These are phyloP conservation scores for Dactylellina haptotyla DNA, from an alignment of 2,329 filamentous ascomycete species.

Conservation along the genomic window DNA sequence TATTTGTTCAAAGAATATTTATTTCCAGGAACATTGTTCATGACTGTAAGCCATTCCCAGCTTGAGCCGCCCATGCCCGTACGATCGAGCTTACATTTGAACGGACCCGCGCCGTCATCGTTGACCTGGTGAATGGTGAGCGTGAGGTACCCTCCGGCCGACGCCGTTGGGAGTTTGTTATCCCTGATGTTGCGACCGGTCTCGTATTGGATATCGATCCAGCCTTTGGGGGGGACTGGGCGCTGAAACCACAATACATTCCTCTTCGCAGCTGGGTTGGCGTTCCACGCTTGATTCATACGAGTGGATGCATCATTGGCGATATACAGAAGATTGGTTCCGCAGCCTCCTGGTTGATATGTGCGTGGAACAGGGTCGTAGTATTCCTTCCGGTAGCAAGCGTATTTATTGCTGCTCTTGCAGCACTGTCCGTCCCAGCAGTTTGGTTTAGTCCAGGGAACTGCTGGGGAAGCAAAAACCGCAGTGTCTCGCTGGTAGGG, in stretches of 20 bases:
- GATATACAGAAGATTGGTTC: background rate
- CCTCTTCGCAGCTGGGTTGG: background rate
- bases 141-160: background rate
- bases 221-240: background rate
- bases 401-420: background rate
- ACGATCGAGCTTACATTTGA: background rate
- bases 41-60: background rate
- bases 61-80: background rate
- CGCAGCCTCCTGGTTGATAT: background rate
- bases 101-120: background rate
- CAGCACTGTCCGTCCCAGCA: slow-evolving; percentile 14
- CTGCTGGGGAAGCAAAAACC: slow-evolving; percentile 5
- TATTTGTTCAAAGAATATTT: background rate
- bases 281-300: background rate
- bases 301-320: background rate
- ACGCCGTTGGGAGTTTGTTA: background rate
- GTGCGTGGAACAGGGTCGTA: background rate
- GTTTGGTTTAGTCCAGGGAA: slow-evolving; percentile 3
- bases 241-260: slow-evolving; percentile 13
- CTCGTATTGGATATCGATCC: background rate
- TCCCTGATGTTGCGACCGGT: background rate
- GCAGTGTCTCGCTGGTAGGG: slow-evolving; percentile 1
- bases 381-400: background rate
- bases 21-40: background rate
- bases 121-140: too few relatives aligned